These are phyloP conservation scores for Mycena epipterygia DNA, from an alignment of 768 basidiomycete genomes.

Conservation along the genomic window DNA sequence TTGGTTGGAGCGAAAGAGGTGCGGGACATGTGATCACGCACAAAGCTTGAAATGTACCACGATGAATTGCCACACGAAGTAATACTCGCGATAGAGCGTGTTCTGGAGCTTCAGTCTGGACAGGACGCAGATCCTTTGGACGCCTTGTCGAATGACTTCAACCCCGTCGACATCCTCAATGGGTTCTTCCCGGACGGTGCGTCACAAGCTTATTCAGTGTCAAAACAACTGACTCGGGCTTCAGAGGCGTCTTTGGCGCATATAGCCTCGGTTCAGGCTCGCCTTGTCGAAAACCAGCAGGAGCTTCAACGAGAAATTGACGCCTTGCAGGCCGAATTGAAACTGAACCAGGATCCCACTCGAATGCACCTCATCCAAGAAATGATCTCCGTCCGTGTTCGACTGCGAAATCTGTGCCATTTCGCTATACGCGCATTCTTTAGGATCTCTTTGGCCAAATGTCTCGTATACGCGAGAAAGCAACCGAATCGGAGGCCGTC, in stretches of 20 bases:
- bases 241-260: constrained; percentile 83
- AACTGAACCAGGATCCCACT: constrained; percentile 85
- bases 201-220: constrained; percentile 31
- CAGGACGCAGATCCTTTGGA: constrained; percentile 70
- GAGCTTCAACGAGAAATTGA: constrained; percentile 82
- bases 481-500: constrained; percentile 96
- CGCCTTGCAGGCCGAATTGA: constrained; percentile 74
- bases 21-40: too few species aligned
- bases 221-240: constrained; percentile 29
- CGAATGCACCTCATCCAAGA: constrained; percentile 94
- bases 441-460: constrained; percentile 96
- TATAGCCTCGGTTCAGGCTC: constrained; percentile 77
- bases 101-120: constrained; percentile 67
- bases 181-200: constrained; percentile 85
- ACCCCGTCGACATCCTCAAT: constrained; percentile 70
- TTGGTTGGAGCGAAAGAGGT: too few species aligned
- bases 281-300: constrained; percentile 76
- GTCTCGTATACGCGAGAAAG: constrained; percentile 96
- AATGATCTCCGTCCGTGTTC: constrained; percentile 87
- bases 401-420: not conserved
- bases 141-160: constrained; percentile 69
- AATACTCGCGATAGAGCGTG: constrained; percentile 77
- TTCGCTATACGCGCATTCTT: constrained; percentile 11
- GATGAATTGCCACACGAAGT: constrained; percentile 77
- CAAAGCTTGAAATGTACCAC: constrained; percentile 45